phyloP scores from a whole-genome alignment of 495 filamentous ascomycete genomes.

The Darksidea phi region DNA sequence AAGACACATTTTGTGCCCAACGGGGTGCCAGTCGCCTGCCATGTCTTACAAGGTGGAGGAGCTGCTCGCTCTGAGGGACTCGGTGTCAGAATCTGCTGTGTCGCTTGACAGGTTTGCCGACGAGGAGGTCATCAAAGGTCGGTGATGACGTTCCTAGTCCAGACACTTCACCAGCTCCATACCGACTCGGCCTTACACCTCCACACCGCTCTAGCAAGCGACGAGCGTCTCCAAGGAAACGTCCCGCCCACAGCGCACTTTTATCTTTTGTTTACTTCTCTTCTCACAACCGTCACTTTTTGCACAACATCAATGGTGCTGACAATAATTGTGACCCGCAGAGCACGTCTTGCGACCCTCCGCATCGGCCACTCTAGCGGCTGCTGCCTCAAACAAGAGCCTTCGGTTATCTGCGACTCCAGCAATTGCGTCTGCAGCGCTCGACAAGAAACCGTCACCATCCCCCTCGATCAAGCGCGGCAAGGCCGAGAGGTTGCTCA shows the following conservation, averaged over 20 bases:
- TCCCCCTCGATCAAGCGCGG: slow-evolving; percentile 45
- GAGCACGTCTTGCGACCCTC: slow-evolving; percentile 39
- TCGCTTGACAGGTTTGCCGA: slow-evolving; percentile 61
- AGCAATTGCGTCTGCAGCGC: background rate
- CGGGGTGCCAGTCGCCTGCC: background rate
- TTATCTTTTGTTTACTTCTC: slow-evolving; percentile 3
- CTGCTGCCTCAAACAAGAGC: background rate
- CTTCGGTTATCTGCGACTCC: slow-evolving; percentile 7
- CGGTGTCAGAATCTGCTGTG: slow-evolving; percentile 39
- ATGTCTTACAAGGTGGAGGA: slow-evolving; percentile 40
- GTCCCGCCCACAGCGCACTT: too few relatives aligned
- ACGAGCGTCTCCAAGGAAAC: too few relatives aligned
- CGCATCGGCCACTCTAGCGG: slow-evolving; percentile 24
- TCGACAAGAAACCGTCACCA: slow-evolving; percentile 40
- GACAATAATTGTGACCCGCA: slow-evolving; percentile 5
- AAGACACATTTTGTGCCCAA: background rate
- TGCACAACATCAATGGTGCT: background rate
- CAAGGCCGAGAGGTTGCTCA: slow-evolving; percentile 50
- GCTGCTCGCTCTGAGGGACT: slow-evolving; percentile 39
- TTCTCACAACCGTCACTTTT: background rate
- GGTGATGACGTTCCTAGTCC: slow-evolving; percentile 15
- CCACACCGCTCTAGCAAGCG: too few relatives aligned
- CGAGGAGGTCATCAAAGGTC: slow-evolving; percentile 68
- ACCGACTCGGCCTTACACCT: background rate
- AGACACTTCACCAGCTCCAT: background rate